Evolutionary conservation across 495 filamentous ascomycete species (phyloP), one percentile per base, ranked within the genome.

Genomic region (Trichoderma erinaceum): DNA sequence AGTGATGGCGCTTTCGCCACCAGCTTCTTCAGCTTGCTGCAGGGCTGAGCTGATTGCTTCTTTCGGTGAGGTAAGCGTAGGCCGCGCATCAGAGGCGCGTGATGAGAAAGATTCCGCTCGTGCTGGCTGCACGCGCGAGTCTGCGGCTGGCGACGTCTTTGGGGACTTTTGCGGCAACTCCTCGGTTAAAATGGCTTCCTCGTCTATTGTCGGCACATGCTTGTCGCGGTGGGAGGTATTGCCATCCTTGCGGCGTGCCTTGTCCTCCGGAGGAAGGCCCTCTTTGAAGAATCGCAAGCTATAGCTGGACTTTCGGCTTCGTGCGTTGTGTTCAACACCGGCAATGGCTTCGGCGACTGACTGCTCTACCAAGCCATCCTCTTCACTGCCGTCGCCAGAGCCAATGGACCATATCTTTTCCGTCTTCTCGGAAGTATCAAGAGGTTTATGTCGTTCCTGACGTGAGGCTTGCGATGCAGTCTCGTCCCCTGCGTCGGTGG

Each of bases 271-370:
- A 29, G 92, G 84, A 25, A 85, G 89, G 68, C 93, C 95, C 73
- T 97, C 92, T 75, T 92, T 95, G 83, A 99, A 99, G 65, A 97
- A 84, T 4, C 95, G 87, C 61, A 99, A 77, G 73, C 90, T 92
- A 76, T 99, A 93, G 75, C 92, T 97, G 61, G 94, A 89, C 79
- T 99, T 99, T 68, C 95, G 88, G 77, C 93, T 97, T 69, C 95
- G 88, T 65, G 86, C 86, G 74, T 92, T 90, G 35, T 85, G 88
- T 73, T 97, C 94, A 46, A 85, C 81, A 43, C 90, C 89, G 4
- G 90, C 81, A 65, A 96, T 75, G 46, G 88, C 92, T 52, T 93
- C 92, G 69, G 91, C 87, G 71, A 97, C 93, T 23, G 89, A 90
- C 75, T 89, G 90, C 69, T 96, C 93, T 16, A 96, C 89, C 72